phyloP scores from a whole-genome alignment of 2,329 filamentous ascomycete species.

The Diplodia sapinea region DNA sequence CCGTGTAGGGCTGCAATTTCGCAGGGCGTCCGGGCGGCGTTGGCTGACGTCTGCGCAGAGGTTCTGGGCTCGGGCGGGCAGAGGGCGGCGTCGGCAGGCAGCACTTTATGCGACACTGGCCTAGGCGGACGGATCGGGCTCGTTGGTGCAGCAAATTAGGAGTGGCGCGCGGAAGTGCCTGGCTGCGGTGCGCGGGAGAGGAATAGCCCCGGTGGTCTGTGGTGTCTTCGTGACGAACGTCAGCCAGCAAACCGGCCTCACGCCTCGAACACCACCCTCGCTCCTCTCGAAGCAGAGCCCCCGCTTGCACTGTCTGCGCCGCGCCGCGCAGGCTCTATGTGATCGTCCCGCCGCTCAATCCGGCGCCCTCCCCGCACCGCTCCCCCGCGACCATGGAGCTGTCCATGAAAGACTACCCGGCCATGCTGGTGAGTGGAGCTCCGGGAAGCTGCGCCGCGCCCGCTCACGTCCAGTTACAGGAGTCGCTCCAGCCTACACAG shows the following conservation, averaged over 20 bases:
- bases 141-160: slow-evolving; percentile 27
- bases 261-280: slow-evolving; percentile 11
- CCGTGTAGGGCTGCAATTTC: slow-evolving; percentile 29
- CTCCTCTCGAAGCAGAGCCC: slow-evolving; percentile 8
- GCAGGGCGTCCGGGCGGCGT: slow-evolving; percentile 18
- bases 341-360: slow-evolving; percentile 22
- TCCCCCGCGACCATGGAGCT: slow-evolving; percentile 59
- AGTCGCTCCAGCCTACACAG: slow-evolving; percentile 78
- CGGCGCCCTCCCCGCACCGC: slow-evolving; percentile 22
- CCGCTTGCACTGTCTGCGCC: slow-evolving; percentile 23
- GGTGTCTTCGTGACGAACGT: slow-evolving; percentile 29
- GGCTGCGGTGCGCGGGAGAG: slow-evolving; percentile 29
- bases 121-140: slow-evolving; percentile 6
- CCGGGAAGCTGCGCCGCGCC: slow-evolving; percentile 35
- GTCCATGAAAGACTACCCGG: slow-evolving; percentile 88
- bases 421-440: slow-evolving; percentile 77
- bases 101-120: slow-evolving; percentile 25
- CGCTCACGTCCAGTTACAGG: slow-evolving; percentile 59
- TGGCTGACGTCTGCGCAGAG: slow-evolving; percentile 13
- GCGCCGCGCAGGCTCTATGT: slow-evolving; percentile 30
- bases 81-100: neutral
- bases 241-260: slow-evolving; percentile 28
- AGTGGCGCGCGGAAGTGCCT: slow-evolving; percentile 29
- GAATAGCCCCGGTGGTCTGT: slow-evolving; percentile 29
- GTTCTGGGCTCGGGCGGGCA: neutral